A percentile compares a stretch with the other conserved stretches of the same genome.
phyloP scores from a whole-genome alignment of 2,329 filamentous ascomycete species.

The Leptodontidium sp. region DNA sequence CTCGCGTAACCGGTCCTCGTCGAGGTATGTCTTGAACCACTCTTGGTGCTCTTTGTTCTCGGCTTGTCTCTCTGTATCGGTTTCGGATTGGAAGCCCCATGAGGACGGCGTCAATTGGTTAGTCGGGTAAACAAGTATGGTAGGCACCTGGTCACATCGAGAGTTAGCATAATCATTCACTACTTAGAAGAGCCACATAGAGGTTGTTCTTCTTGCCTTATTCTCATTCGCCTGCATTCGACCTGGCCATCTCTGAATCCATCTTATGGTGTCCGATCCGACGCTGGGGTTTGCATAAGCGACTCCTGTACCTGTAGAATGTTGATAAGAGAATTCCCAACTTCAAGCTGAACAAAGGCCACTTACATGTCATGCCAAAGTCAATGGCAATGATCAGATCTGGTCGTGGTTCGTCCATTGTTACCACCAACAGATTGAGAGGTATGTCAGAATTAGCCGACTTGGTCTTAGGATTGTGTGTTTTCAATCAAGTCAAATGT shows the following conservation, averaged over 20 bases:
- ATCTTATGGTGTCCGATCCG: constrained; percentile 30
- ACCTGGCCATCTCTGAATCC: constrained; percentile 36
- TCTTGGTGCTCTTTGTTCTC: constrained; percentile 46
- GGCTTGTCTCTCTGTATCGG: constrained; percentile 33
- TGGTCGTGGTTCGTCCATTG: constrained; percentile 19
- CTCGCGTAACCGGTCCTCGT: constrained; percentile 41
- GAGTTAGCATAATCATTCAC: background rate
- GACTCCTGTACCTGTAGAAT: constrained; percentile 30
- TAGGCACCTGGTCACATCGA: constrained; percentile 31
- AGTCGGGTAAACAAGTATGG: constrained; percentile 34
- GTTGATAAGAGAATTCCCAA: background rate
- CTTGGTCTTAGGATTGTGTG: no score
- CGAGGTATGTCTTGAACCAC: constrained; percentile 51
- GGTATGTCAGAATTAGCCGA: background rate
- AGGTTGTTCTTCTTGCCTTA: constrained; percentile 21
- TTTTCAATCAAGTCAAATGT: no score
- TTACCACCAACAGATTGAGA: background rate
- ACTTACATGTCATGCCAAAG: constrained; percentile 37
- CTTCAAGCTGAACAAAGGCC: background rate
- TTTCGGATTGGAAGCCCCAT: constrained; percentile 51
- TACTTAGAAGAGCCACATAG: no score
- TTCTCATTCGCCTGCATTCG: constrained; percentile 31
- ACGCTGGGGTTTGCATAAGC: constrained; percentile 29
- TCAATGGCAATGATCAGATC: constrained; percentile 37
- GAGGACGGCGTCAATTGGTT: constrained; percentile 28